These are phyloP conservation scores for Tausonia pullulans DNA, from an alignment of 1,284 basidiomycete species.

Conservation along the genomic window DNA sequence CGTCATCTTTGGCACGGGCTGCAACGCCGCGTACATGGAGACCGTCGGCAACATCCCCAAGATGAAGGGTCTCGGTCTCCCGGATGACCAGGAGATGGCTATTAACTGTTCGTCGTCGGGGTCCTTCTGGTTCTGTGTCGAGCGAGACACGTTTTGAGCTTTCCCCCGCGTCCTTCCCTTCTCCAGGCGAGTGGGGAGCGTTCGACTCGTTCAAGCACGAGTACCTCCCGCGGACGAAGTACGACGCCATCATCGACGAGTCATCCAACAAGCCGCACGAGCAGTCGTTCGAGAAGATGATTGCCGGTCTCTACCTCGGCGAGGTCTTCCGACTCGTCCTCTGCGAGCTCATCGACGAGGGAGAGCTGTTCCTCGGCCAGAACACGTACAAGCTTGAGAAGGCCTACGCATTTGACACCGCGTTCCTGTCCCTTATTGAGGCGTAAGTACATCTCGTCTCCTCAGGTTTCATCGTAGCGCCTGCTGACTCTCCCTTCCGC, in stretches of 20 bases:
- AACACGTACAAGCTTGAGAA: constrained; percentile 96
- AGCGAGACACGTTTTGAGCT: neutral
- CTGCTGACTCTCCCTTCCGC: neutral
- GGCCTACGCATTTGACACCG: constrained; percentile 86
- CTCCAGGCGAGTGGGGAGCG: constrained; percentile 57
- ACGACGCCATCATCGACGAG: constrained; percentile 85
- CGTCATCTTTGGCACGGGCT: constrained; percentile 95
- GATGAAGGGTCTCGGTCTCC: constrained; percentile 60
- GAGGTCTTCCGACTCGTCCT: constrained; percentile 90
- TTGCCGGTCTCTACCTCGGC: constrained; percentile 93
- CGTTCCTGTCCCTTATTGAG: constrained; percentile 93
- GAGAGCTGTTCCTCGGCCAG: constrained; percentile 92
- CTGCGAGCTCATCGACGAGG: constrained; percentile 91
- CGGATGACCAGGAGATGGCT: constrained; percentile 64
- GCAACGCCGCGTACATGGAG: constrained; percentile 76
- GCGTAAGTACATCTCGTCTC: constrained; percentile 41
- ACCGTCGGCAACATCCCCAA: constrained; percentile 63
- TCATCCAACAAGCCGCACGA: constrained; percentile 92
- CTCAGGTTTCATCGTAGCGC: neutral
- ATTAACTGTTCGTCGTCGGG: constrained; percentile 59
- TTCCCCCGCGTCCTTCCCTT: neutral
- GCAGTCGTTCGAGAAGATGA: constrained; percentile 71
- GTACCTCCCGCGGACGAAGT: constrained; percentile 86
- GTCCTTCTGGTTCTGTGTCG: neutral
- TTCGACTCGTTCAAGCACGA: constrained; percentile 96